Evolutionary conservation across 179 eudicot species (phyloP), one percentile per base, ranked within the genome.

Genomic region (Silene coronaria): DNA sequence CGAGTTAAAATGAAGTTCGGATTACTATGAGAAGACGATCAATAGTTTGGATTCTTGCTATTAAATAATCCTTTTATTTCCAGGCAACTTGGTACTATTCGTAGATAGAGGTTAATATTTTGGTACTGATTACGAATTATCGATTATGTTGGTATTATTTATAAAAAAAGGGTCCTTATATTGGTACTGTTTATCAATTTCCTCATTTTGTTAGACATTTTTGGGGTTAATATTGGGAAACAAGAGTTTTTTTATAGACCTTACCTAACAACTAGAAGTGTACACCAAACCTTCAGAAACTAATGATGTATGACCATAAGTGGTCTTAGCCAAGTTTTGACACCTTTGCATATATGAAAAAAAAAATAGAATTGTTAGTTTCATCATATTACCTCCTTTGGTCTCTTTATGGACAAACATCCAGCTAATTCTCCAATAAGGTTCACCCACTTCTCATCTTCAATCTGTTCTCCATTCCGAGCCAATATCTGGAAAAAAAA

Each of bases 341-440:
- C 8, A 24, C 60, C 70, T 32, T 57, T 9, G 23, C n/a, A 57
- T 16, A 67, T 76, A 38, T 38, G 12, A 57, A 58, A 51, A 59
- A 6, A 19, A 17, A 70, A 67, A 69, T 62, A 68, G 8, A 67
- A 27, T 26, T 27, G 5, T 14, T 27, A 42, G 16, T 70, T 26
- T 17, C 17, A 76, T 55, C 36, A 68, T 10, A 57, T 57, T 82
- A 95, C 99, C 99, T 95, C 99, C 80, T 92, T 94, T 48, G 99
- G 97, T 78, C 99, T 84, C 84, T 95, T 95, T 68, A 95, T 88
- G 65, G 88, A 89, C 66, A 92, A 87, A 75, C 97, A 90, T 9
- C 91, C 87, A 11, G 97, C 97, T 75, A 92, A 79, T 68, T 95
- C 99, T 77, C 97, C 96, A 79, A 92, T 87, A 70, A 95, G 88